Base-by-base conservation (phyloP, 306 rosid species). In the Pueraria montana region DNA sequence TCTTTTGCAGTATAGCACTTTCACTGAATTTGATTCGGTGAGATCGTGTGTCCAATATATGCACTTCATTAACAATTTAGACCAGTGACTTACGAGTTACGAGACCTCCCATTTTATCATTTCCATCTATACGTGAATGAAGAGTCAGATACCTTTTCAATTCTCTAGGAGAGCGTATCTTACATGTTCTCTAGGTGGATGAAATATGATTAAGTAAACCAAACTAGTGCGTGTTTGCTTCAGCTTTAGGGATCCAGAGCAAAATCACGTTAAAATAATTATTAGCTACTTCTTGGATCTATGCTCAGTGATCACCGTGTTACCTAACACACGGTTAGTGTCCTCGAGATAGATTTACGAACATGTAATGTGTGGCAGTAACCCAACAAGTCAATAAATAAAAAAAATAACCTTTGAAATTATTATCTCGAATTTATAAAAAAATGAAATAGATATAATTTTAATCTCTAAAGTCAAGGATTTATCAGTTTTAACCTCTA, bases 11-110 rank as follows among this genome's bases (percentile, higher is more conserved):
- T 69, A 34, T 34, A 13, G 30, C 65, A 36, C 48, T 36, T 53
- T 16, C 21, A 18, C 78, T 53, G 84, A 16, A 81, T 46, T 74
- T 63, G 72, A 61, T 86, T 76, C 20, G 20, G 69, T 64, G 83
- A 59, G 74, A 20, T 66, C 66, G 24, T 49, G 64, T 72, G 30
- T 70, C 26, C 49, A 43, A 38, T 53, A 46, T 62, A 34, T 27
- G 23, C 59, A 38, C 50, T 43, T 63, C 81, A 43, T 68, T 66
- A 46, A 36, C 49, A 18, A 17, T 72, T 69, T 65, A 52, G 42
- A 27, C 26, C 20, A 74, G 74, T 53, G 27, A 43, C n/a, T 62
- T 55, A 11, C 8, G 8, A 52, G 26, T 49, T 48, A 7, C 13
- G 24, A 14, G 16, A 66, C 20, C 45, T 46, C 30, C 71, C 68